Conservation (phyloP, 2,329 filamentous ascomycete species). For the Pseudopithomyces chartarum region DNA sequence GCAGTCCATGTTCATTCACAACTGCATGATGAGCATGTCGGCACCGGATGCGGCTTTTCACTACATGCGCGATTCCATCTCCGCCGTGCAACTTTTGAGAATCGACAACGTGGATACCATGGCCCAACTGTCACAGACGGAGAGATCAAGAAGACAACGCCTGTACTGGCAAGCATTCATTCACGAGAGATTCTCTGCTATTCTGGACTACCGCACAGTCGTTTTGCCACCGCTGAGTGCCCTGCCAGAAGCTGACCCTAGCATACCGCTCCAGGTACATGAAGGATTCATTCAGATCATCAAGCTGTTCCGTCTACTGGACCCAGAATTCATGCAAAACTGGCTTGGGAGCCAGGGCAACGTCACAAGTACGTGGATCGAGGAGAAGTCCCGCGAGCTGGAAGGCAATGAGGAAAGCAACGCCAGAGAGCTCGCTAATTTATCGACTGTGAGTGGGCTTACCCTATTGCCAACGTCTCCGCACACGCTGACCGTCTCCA, state of each 20-base stretch:
- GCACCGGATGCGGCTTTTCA: conserved; percentile 56
- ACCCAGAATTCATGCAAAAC: conserved; percentile 50
- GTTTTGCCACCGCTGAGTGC: conserved; percentile 47
- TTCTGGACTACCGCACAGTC: conserved; percentile 55
- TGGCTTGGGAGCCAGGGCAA: conserved; percentile 49
- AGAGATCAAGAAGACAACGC: conserved; percentile 52
- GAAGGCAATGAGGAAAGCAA: conserved; percentile 46
- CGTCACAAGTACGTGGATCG: conserved; percentile 52
- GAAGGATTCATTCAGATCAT: conserved; percentile 53
- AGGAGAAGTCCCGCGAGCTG: conserved; percentile 51
- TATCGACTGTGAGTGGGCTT: conserved; percentile 1
- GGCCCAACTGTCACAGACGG: conserved; percentile 36
- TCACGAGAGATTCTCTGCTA: conserved; percentile 61
- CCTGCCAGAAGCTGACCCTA: conserved; percentile 48
- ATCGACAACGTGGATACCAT: conserved; percentile 49
- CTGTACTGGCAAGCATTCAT: conserved; percentile 63
- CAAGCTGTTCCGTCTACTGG: conserved; percentile 51
- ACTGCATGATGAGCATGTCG: conserved; percentile 56
- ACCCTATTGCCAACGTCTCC: not conserved
- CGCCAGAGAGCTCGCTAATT: conserved; percentile 43
- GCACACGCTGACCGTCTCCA: not conserved
- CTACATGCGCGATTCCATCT: conserved; percentile 58
- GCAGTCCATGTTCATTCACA: conserved; percentile 60
- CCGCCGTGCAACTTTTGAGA: conserved; percentile 43
- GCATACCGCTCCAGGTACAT: conserved; percentile 46